These are phyloP conservation scores for Eutypa lata DNA, from an alignment of 2,329 filamentous ascomycete species.

Conservation along the genomic window DNA sequence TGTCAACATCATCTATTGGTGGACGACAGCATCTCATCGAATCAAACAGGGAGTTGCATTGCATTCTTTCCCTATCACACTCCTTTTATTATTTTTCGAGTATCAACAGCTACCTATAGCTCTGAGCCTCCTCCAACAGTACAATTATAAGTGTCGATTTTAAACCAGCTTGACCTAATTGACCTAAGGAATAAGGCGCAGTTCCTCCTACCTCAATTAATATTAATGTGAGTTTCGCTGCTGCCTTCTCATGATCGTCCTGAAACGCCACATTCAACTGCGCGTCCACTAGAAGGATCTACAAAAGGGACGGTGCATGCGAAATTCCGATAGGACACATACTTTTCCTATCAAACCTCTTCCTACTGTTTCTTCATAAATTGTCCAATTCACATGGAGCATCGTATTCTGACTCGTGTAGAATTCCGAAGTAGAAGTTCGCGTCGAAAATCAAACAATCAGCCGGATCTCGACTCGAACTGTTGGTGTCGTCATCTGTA, in stretches of 20 bases:
- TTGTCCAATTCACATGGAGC: too few species aligned
- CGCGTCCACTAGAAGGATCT: background rate
- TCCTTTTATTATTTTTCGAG: background rate
- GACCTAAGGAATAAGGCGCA: background rate
- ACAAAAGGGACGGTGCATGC: too few species aligned
- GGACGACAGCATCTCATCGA: background rate
- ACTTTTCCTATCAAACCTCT: too few species aligned
- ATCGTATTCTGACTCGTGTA: background rate
- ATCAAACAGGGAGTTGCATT: conserved; percentile 1
- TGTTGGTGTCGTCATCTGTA: background rate
- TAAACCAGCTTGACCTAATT: too few species aligned
- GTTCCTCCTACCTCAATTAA: background rate
- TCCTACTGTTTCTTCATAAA: too few species aligned
- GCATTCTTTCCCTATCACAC: conserved; percentile 1
- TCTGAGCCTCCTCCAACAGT: background rate
- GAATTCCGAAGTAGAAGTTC: background rate
- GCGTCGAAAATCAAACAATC: background rate
- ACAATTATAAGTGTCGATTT: background rate
- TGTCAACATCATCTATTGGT: background rate
- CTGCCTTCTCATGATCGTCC: background rate
- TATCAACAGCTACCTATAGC: background rate
- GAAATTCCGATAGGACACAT: too few species aligned
- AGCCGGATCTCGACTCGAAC: background rate
- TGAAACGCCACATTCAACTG: background rate
- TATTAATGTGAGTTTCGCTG: background rate